Percentiles rank a stretch among this genome's conserved stretches.
phyloP scores from a whole-genome alignment of 2,329 filamentous ascomycete species.

The Cladosporium sp. region DNA sequence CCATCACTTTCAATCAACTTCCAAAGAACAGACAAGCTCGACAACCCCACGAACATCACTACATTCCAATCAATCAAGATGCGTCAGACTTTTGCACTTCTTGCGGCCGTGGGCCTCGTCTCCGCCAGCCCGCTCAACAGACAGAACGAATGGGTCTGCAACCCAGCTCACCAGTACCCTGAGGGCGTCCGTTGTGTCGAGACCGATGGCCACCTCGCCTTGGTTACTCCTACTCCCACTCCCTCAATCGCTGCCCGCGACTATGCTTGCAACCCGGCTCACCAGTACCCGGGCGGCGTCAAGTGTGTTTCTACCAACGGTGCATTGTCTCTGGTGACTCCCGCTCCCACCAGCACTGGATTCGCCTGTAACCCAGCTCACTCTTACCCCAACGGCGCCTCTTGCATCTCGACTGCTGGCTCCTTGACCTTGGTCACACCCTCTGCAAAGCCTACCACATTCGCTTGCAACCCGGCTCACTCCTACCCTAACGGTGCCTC shows the following conservation, averaged over 20 bases:
- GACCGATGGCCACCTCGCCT: conserved; percentile 23
- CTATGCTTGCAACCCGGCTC: conserved; percentile 27
- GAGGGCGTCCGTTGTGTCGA: conserved; percentile 26
- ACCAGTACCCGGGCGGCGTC: conserved; percentile 28
- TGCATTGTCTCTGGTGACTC: conserved; percentile 25
- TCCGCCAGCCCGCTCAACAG: conserved; percentile 40
- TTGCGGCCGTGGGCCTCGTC: conserved; percentile 35
- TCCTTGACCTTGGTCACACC: conserved; percentile 26
- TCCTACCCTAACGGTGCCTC: conserved; percentile 26
- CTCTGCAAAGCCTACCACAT: conserved; percentile 4
- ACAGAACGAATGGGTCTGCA: conserved; percentile 23
- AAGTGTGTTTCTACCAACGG: conserved; percentile 25
- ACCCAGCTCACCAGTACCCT: conserved; percentile 29
- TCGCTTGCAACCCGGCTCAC: conserved; percentile 27
- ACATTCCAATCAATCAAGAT: background rate
- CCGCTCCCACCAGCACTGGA: conserved; percentile 15
- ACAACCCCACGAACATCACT: background rate
- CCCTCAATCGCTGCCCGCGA: conserved; percentile 6
- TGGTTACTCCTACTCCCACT: conserved; percentile 24
- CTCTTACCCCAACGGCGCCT: conserved; percentile 27
- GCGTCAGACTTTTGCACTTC: conserved; percentile 9
- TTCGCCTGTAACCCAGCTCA: conserved; percentile 31
- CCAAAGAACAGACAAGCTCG: background rate
- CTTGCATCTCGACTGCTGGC: conserved; percentile 28
- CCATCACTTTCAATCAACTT: background rate